These are phyloP conservation scores for Tephrocybe sp. DNA, from an alignment of 768 basidiomycete species.

Conservation along the genomic window DNA sequence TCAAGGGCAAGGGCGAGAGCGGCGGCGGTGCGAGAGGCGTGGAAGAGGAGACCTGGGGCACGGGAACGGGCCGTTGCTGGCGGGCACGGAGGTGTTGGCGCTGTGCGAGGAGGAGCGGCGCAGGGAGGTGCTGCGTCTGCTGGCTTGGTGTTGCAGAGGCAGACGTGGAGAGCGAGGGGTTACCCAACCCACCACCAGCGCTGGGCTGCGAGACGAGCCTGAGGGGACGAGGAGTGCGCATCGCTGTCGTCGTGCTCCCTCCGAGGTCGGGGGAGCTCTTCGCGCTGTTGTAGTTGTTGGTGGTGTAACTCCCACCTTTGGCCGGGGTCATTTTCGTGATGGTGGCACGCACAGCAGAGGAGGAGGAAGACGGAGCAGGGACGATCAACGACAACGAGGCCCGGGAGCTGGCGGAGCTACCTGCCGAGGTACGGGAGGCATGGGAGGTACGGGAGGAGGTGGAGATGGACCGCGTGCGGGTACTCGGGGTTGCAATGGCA, in stretches of 20 bases:
- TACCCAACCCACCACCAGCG: constrained; percentile 3
- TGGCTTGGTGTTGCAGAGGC: not conserved
- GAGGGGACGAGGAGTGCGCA: constrained; percentile 15
- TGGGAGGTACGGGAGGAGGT: not conserved
- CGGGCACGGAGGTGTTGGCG: constrained; percentile 14
- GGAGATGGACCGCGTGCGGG: constrained; percentile 20
- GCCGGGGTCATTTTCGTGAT: no score
- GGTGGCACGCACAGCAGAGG: not conserved
- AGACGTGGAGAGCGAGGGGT: not conserved
- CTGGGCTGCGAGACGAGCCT: constrained; percentile 1
- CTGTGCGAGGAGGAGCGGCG: constrained; percentile 30
- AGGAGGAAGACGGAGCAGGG: not conserved
- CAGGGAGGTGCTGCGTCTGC: not conserved
- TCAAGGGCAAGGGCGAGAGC: constrained; percentile 29
- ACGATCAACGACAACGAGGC: no score
- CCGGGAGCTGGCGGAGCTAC: no score
- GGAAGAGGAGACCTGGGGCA: constrained; percentile 25
- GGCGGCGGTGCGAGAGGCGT: constrained; percentile 24
- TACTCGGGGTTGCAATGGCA: no score
- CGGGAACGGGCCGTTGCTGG: constrained; percentile 39
- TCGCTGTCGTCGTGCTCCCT: not conserved
- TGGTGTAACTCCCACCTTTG: not conserved
- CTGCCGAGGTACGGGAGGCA: not conserved
- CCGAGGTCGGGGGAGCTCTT: not conserved
- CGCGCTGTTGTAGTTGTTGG: not conserved